Evolutionary conservation across 169 alveolate genomes (phyloP), one percentile per base, ranked within the genome.

Genomic region (Blepharisma undulans): DNA sequence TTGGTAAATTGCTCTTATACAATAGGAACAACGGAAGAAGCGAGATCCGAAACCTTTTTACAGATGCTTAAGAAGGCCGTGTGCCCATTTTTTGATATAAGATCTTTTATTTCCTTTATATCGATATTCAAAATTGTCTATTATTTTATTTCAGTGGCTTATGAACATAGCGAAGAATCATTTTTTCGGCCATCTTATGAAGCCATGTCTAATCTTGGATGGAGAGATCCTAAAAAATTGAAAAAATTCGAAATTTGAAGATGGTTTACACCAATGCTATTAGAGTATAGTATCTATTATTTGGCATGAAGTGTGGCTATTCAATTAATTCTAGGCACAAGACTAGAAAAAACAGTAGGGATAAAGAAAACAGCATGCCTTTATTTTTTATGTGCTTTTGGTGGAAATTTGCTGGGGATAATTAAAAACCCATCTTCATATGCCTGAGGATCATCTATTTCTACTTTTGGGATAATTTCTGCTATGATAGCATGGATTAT

Each of bases 391-490:
- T 91, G 36, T 72, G n/a, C 21, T 77, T 7, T 84, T 91, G 89
- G 93, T 7, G 96, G 96, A 22, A 30, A 34, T 14, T 8, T 82
- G 7, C 32, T 80, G 18, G 32, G 88, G 16, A 27, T 22, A 10
- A 14, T 80, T 10, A 72, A 27, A 16, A 29, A 25, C 32, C 16
- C 84, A 33, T 29, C 76, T 82, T 82, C 22, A 82, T 77, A 16
- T 82, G 61, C 27, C n/a, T 82, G 29, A 0, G 96, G 96, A 14
- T 94, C 96, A 6, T 93, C 96, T 18, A 93, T 92, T 16, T 74
- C 92, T 72, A 33, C 85, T 19, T 93, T 88, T 87, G 96, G 96
- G 34, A 7, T 93, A 36, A 66, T 91, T 30, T 66, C 89, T 4
- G 94, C 93, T 59, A 71, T 66, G 33, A 3, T 93, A 10, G 92